These are phyloP conservation scores for Colletotrichum magnum DNA, from an alignment of 2,329 filamentous ascomycete species.

Conservation along the genomic window DNA sequence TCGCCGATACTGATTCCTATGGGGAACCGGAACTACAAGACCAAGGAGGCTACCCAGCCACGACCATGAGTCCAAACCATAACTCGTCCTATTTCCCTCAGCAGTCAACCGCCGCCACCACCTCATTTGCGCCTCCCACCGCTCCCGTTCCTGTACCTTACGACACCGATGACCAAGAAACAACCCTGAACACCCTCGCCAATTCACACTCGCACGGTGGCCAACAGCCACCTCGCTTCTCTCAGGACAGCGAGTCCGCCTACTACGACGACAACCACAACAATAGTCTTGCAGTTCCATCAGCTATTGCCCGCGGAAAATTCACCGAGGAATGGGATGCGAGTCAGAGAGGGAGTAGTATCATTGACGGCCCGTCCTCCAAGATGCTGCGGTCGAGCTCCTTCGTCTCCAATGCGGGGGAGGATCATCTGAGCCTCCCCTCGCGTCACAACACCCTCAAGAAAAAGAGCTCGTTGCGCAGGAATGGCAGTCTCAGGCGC, in stretches of 20 bases:
- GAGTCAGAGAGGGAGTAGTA: conserved; percentile 75
- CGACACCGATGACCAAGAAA: conserved; percentile 34
- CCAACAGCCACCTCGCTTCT: conserved; percentile 2
- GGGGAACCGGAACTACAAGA: conserved; percentile 17
- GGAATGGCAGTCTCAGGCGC: conserved; percentile 81
- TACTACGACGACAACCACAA: conserved; percentile 7
- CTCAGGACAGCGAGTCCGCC: conserved; percentile 7
- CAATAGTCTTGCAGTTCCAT: conserved; percentile 6
- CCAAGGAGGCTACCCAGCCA: conserved; percentile 2
- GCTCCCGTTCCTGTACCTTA: conserved; percentile 3
- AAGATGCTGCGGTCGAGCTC: conserved; percentile 74
- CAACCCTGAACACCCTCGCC: conserved; percentile 42
- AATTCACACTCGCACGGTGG: conserved; percentile 40
- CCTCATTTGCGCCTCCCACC: conserved; percentile 2
- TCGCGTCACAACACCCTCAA: conserved; percentile 80
- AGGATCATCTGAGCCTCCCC: conserved; percentile 57
- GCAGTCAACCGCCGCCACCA: conserved; percentile 20
- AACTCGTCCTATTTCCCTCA: conserved; percentile 37
- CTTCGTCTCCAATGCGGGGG: conserved; percentile 65
- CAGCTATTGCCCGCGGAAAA: conserved; percentile 56
- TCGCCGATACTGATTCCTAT: conserved; percentile 26
- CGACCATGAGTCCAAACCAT: conserved; percentile 31
- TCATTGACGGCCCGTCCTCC: conserved; percentile 64
- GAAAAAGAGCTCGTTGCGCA: conserved; percentile 86
- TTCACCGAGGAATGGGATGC: conserved; percentile 82